Evolutionary conservation across 2,329 filamentous ascomycete genomes (phyloP), one percentile per base, ranked within the genome.

Genomic region (Hymenoscyphus albidus): DNA sequence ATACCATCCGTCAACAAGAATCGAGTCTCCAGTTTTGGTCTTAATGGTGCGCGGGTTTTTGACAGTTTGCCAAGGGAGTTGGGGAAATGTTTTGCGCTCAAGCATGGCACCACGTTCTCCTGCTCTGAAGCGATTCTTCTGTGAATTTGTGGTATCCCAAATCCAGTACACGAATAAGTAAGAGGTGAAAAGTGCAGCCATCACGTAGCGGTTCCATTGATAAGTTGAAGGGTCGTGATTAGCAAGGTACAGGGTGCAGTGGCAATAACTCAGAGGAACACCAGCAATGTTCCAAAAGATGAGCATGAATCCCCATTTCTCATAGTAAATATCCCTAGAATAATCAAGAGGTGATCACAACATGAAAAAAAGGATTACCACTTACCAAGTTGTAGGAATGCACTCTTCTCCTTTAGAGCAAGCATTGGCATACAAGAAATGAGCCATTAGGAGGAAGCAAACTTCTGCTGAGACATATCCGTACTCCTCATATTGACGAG

Each of bases 231-330:
- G 68, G 90, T 73, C 80, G 77, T 96, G 92, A 78, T 90, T 93
- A 70, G 92, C 92, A 60, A 97, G 84, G 79, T 91, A 97, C 72
- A 97, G 87, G 59, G 91, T 94, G 84, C 91, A 95, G 82, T 97
- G 93, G 81, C 92, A 96, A 83, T 97, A 97, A 62, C 88, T 93
- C 61, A 97, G 83, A 14, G 93, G 93, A 32, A 97, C 93, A 70
- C 93, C 93, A 58, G 93, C 92, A 76, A 97, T 82, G 79, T 97
- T 97, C 93, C 93, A 97, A 85, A 97, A 97, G 77, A 96, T 96
- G 70, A 97, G 85, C 93, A 97, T 97, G 82, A 97, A 97, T 61
- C 93, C 93, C 86, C 91, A 93, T 80, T 97, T 97, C 82, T 97
- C 93, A 73, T 92, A 94, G 82, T 96, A 96, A 89, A 97, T 96